phyloP scores from a whole-genome alignment of 1,139 yeast species.

The Wickerhamomyces sp. region DNA sequence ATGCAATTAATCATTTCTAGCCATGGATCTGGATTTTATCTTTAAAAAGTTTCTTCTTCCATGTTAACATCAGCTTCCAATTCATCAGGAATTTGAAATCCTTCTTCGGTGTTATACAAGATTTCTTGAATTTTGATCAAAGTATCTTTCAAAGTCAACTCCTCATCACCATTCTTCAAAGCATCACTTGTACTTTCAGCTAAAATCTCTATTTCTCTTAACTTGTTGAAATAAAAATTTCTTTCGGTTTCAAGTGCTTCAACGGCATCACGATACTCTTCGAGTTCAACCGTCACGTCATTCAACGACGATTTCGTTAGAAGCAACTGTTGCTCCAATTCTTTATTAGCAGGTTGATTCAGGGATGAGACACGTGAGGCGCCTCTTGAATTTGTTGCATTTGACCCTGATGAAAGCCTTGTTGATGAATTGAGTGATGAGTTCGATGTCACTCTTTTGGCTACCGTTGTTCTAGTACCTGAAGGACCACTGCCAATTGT shows the following conservation, averaged over 20 bases:
- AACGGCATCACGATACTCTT: slow-evolving; percentile 46
- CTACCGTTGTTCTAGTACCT: slow-evolving; percentile 2
- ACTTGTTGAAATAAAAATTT: slow-evolving; percentile 83
- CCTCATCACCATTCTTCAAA: slow-evolving; percentile 33
- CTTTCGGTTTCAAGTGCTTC: slow-evolving; percentile 71
- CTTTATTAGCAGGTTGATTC: slow-evolving; percentile 11
- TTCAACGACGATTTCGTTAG: slow-evolving; percentile 35
- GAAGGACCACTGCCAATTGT: slow-evolving; percentile 15
- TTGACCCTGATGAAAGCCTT: slow-evolving; percentile 9
- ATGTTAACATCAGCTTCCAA: slow-evolving; percentile 20
- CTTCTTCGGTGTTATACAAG: slow-evolving; percentile 77
- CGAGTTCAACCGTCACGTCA: slow-evolving; percentile 42
- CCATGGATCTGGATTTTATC: not conserved
- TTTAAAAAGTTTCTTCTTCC: slow-evolving; percentile 23
- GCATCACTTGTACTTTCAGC: slow-evolving; percentile 60
- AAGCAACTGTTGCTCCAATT: slow-evolving; percentile 29
- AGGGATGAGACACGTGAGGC: slow-evolving; percentile 21
- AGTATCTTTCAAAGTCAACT: slow-evolving; percentile 35
- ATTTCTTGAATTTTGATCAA: slow-evolving; percentile 66
- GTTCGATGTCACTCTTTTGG: slow-evolving; percentile 10
- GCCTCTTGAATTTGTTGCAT: slow-evolving; percentile 12
- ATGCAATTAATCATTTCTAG: no score
- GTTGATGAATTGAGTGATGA: slow-evolving; percentile 7
- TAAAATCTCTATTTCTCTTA: slow-evolving; percentile 81
- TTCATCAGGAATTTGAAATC: slow-evolving; percentile 47